Base-by-base conservation (phyloP, 2,329 filamentous ascomycete species). In the Ceratocystis variospora region DNA sequence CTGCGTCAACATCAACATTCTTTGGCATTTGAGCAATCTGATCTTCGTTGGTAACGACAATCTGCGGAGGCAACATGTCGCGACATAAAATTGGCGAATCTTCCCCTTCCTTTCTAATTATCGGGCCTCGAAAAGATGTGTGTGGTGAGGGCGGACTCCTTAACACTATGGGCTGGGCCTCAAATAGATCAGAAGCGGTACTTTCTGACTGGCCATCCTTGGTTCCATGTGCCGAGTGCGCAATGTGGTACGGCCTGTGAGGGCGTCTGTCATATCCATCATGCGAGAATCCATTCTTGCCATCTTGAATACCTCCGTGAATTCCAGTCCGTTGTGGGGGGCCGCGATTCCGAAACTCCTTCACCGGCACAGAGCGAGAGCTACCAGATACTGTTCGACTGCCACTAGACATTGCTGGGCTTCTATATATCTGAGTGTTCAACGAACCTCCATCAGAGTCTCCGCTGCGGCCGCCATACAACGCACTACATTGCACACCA, bases 241-340 rank as follows among this genome's bases (percentile, higher is more conserved):
- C 31, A 31, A 66, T 37, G 59, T 68, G 67, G 19, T 66, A 66
- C 5, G 50, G 31, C 4, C 67, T 53, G 7, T 63, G 48, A 12
- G 61, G 67, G 2, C 31, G 59, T 22, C 50, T 44, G 5, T 68
- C 67, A 12, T 63, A 62, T 22, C 31, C 41, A 15, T 57, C 67
- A 28, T 68, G 28, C 12, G 62, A 45, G 17, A 17, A 62, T 1
- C 45, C 44, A 7, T 33, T 33, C 12, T 19, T 59, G 17, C 62
- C 66, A 37, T 50, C 44, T 33, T 62, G 48, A 2, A 45, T 63
- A 17, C 66, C 66, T 15, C 45, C 37, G 5, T 65, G 62, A 4
- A n/a, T 10, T 0, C 62, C 66, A 65, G 31, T 48, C 28, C 66
- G 46, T 41, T 62, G 57, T 2, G 25, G 19, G 46, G 61, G 62